Percentiles rank a stretch among this genome's conserved stretches.
Evolutionary conservation across 2,329 filamentous ascomycete genomes (phyloP).

Genomic region (Penicillium verrucosum): DNA sequence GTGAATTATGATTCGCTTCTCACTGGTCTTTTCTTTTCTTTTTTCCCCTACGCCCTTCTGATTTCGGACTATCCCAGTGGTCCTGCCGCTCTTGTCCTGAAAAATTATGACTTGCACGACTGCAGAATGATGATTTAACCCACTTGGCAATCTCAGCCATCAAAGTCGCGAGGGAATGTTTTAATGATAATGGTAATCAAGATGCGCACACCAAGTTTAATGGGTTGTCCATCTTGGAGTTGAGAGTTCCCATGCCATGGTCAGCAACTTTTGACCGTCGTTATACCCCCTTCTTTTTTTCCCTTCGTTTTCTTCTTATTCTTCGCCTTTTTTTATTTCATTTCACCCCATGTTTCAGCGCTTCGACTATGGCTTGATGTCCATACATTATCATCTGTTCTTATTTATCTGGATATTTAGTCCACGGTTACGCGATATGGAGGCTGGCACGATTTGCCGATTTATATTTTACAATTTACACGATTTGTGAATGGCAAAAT

Average conservation of each 20-base stretch:
- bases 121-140: slow-evolving; percentile 29
- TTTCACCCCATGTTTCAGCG: not conserved
- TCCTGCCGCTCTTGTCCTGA: slow-evolving; percentile 17
- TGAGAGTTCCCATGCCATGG: slow-evolving; percentile 11
- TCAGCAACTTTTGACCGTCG: slow-evolving; percentile 8
- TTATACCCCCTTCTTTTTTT: slow-evolving; percentile 17
- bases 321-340: slow-evolving; percentile 1
- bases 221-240: slow-evolving; percentile 10
- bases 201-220: slow-evolving; percentile 12
- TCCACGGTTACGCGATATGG: not conserved
- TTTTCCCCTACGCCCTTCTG: not conserved
- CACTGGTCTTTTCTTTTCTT: not conserved
- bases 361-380: slow-evolving; percentile 8
- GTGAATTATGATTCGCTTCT: slow-evolving; percentile 2
- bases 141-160: slow-evolving; percentile 20
- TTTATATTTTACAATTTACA: slow-evolving; percentile 1
- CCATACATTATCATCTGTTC: slow-evolving; percentile 1
- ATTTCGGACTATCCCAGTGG: slow-evolving; percentile 8
- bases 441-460: not conserved
- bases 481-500: not conserved
- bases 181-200: slow-evolving; percentile 39
- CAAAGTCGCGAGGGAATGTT: slow-evolving; percentile 24
- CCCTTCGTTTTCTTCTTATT: slow-evolving; percentile 6
- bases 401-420: slow-evolving; percentile 2
- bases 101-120: slow-evolving; percentile 29